Percentiles rank a stretch among this genome's conserved stretches.
These are phyloP conservation scores for Rubroshorea leprosula DNA, from an alignment of 345 rosid species.

Conservation along the genomic window DNA sequence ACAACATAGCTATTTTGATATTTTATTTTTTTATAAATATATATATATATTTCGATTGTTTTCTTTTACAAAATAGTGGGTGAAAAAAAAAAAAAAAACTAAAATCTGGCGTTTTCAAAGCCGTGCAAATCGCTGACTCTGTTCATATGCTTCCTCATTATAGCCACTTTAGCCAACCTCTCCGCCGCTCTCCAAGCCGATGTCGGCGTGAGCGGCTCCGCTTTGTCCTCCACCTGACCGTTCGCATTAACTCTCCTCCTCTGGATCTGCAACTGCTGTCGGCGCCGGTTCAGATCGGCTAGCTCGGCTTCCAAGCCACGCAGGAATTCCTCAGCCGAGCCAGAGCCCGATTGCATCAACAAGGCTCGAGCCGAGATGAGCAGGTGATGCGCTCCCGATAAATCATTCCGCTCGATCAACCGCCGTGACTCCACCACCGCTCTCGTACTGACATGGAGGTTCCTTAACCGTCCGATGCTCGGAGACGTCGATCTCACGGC, in stretches of 20 bases:
- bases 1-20: background rate
- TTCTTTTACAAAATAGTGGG: conserved; percentile 27
- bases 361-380: conserved; percentile 69
- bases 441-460: conserved; percentile 67
- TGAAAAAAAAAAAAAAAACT: conserved; percentile 10
- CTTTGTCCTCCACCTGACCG: conserved; percentile 33
- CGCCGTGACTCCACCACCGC: conserved; percentile 74
- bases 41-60: conserved; percentile 14
- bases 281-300: conserved; percentile 40
- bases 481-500: conserved; percentile 47
- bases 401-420: conserved; percentile 43
- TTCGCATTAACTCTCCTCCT: conserved; percentile 19
- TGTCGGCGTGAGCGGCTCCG: conserved; percentile 73
- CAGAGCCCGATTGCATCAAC: conserved; percentile 40
- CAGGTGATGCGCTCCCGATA: conserved; percentile 53
- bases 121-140: conserved; percentile 96
- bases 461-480: conserved; percentile 50
- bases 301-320: conserved; percentile 63
- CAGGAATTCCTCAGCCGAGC: conserved; percentile 40
- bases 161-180: conserved; percentile 82
- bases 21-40: conserved; percentile 5
- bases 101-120: conserved; percentile 90
- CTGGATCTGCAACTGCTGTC: conserved; percentile 12
- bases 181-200: conserved; percentile 97
- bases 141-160: conserved; percentile 83